Evolutionary conservation across 345 rosid species (phyloP), one percentile per base, ranked within the genome.

Genomic region (Brassica incana): DNA sequence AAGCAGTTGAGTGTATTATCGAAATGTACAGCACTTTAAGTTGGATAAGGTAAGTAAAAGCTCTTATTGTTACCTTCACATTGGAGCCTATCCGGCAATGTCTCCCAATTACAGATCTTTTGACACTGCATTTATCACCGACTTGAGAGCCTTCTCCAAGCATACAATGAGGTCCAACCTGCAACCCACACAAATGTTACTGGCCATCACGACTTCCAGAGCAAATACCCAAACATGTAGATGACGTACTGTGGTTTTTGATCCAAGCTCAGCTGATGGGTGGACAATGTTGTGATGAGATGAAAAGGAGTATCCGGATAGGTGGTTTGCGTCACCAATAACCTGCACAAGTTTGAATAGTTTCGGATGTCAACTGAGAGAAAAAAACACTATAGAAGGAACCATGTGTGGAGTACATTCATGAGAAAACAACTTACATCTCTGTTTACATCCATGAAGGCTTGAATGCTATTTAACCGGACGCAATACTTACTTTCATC

Each of bases 111-210:
- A 93, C 97, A 70, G 99, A 95, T 82, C 98, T 90, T 83, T 95
- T 93, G 69, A 95, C 97, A 72, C 97, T 90, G 79, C 98, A 95
- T 79, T 93, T 95, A 81, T 95, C 99, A 78, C 95, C 97, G 90
- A 95, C 86, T 73, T 90, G 92, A 73, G 99, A 89, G 80, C 98
- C 97, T 87, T 95, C 98, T 45, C 96, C 96, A 68, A 91, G 87
- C 92, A 91, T 87, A 85, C 98, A 90, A 81, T 93, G 88, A 16
- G 96, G 94, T 58, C 99, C 99, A 58, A 95, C 90, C 98, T 95
- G 76, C 72, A 86, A 56, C 80, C 74, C 79, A 59, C 18, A 36
- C n/a, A 40, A 25, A 3, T 32, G 61, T 76, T 72, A 66, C 14
- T 33, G 73, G 25, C 14, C 2, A 76, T 72, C 40, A 76, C 60